phyloP scores from a whole-genome alignment of 495 filamentous ascomycete species.

The Parathielavia hyrcaniae region DNA sequence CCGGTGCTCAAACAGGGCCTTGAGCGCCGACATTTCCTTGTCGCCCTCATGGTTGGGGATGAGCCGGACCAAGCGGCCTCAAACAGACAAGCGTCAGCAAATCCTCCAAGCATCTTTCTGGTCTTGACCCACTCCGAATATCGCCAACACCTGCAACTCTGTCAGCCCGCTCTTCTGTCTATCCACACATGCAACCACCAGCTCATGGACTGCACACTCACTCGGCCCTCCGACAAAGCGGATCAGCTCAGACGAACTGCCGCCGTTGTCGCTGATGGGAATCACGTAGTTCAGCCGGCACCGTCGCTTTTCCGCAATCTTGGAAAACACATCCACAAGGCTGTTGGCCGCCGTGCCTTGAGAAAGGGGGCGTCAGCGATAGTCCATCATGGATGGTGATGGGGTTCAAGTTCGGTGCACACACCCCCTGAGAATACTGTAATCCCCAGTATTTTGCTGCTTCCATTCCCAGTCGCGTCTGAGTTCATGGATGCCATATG shows the following conservation, averaged over 20 bases:
- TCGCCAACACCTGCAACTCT: slow-evolving; percentile 66
- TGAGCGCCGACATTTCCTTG: slow-evolving; percentile 64
- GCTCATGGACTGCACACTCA: slow-evolving; percentile 20
- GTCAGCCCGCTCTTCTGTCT: neutral
- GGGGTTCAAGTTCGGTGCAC: neutral
- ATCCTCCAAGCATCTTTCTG: neutral
- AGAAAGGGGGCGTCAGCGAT: neutral
- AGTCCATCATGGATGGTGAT: neutral
- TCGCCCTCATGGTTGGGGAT: slow-evolving; percentile 60
- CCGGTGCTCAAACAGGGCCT: slow-evolving; percentile 77
- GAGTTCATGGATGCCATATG: neutral
- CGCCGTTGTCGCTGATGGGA: slow-evolving; percentile 92
- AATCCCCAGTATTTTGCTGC: slow-evolving; percentile 20
- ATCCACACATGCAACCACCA: too few species aligned
- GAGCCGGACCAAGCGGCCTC: slow-evolving; percentile 70
- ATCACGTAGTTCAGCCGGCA: slow-evolving; percentile 77
- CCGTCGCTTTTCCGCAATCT: slow-evolving; percentile 61
- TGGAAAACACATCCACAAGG: slow-evolving; percentile 83
- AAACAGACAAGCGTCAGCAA: neutral
- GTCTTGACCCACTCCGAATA: slow-evolving; percentile 64
- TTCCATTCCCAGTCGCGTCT: slow-evolving; percentile 9
- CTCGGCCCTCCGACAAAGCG: slow-evolving; percentile 83
- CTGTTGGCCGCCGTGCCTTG: slow-evolving; percentile 83
- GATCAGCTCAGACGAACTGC: slow-evolving; percentile 84
- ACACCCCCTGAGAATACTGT: slow-evolving; percentile 33